These are phyloP conservation scores for Boletus pseudopeckii DNA, from an alignment of 768 basidiomycete genomes.

Conservation along the genomic window DNA sequence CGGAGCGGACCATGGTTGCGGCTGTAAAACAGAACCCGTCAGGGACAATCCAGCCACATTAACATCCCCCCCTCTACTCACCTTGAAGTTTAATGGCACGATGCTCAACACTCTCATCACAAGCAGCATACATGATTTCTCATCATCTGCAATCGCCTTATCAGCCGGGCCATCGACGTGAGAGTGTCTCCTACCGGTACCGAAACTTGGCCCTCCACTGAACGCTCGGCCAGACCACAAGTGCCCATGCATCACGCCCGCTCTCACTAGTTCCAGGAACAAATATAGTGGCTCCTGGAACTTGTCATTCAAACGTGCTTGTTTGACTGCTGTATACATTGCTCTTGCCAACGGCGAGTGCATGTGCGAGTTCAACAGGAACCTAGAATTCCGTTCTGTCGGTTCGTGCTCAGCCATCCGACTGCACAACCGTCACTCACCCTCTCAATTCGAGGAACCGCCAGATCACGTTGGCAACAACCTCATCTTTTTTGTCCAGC, in stretches of 20 bases:
- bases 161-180: slow-evolving; percentile 28
- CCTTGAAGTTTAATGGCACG: slow-evolving; percentile 92
- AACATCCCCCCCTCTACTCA: slow-evolving; percentile 32
- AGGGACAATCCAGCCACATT: neutral
- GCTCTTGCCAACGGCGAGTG: slow-evolving; percentile 91
- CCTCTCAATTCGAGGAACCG: slow-evolving; percentile 94
- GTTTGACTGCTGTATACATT: slow-evolving; percentile 78
- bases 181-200: slow-evolving; percentile 56
- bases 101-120: slow-evolving; percentile 97
- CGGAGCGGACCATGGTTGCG: slow-evolving; percentile 93
- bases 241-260: slow-evolving; percentile 96
- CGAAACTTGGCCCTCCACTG: slow-evolving; percentile 94
- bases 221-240: slow-evolving; percentile 85
- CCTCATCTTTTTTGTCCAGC: slow-evolving; percentile 96
- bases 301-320: slow-evolving; percentile 88
- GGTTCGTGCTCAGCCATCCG: slow-evolving; percentile 1
- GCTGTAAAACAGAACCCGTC: slow-evolving; percentile 39
- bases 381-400: slow-evolving; percentile 46
- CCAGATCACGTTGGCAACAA: slow-evolving; percentile 98
- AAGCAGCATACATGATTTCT: slow-evolving; percentile 90
- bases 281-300: slow-evolving; percentile 96
- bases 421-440: slow-evolving; percentile 41
- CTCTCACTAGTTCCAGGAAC: slow-evolving; percentile 91
- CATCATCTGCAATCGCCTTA: slow-evolving; percentile 61
- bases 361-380: slow-evolving; percentile 82